Base-by-base conservation (phyloP, 2,329 filamentous ascomycete genomes). In the Diaporthe sp. region DNA sequence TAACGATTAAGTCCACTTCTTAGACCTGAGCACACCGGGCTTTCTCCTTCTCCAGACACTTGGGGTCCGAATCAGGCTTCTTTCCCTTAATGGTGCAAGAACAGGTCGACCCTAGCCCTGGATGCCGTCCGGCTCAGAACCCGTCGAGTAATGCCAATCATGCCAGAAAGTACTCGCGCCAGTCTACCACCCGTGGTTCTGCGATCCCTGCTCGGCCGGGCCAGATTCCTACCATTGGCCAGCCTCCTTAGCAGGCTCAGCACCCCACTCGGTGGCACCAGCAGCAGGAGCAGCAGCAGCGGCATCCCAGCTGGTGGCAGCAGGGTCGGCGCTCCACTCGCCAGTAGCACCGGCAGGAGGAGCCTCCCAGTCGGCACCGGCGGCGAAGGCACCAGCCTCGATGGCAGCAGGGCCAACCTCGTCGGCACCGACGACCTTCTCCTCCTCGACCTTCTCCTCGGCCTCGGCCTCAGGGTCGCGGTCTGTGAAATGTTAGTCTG, bases 401-500 rank as follows among this genome's bases (percentile, higher is more conserved):
- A 97, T 92, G 81, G 94, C 92, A 81, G 88, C 93, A 78, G 94
- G 84, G 81, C 93, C 95, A 84, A 94, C 94, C 89, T 98, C 96
- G 81, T 98, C 96, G 82, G 90, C 93, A 84, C 92, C 93, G 80
- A 94, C 90, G 79, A 93, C 89, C 94, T 98, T 98, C 91, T 98
- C 96, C 87, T 96, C 94, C 85, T 94, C 94, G 80, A 93, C 90
- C 87, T 98, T 97, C 90, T 99, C 98, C 92, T 98, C 96, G 87
- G 98, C 97, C 93, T 99, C 97, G 82, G 96, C 95, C 90, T 99
- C 97, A 83, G 97, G 97, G 89, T 99, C 97, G 87, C 97, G 97
- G 94, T 99, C 90, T 92, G 77, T 31, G 31, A 37, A 44, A 37
- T 80, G 79, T 79, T 77, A 81, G 78, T 53, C 68, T 75, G 47